Conservation (phyloP, 2,329 filamentous ascomycete species). For the Penicillium sp. region DNA sequence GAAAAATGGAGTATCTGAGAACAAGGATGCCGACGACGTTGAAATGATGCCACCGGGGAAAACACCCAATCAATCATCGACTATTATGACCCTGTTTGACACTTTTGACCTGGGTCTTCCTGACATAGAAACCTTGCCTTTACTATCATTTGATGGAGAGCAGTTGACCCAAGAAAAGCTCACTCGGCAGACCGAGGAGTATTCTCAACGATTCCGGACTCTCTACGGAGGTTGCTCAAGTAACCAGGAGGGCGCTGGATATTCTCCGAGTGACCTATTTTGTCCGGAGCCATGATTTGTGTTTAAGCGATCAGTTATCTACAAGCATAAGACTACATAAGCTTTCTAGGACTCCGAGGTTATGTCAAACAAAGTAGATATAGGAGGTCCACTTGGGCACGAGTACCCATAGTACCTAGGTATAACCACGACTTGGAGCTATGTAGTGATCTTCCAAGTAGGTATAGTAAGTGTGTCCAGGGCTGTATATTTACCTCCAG, state of each 20-base stretch:
- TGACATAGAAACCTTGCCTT: constrained; percentile 52
- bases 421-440: too few relatives aligned
- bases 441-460: too few relatives aligned
- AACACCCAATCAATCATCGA: constrained; percentile 39
- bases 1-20: not conserved
- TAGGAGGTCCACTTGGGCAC: too few relatives aligned
- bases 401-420: too few relatives aligned
- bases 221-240: constrained; percentile 66
- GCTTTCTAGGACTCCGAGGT: too few relatives aligned
- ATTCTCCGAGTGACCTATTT: constrained; percentile 62
- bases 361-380: too few relatives aligned
- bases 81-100: constrained; percentile 49
- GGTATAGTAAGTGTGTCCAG: too few relatives aligned
- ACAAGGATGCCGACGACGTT: constrained; percentile 6
- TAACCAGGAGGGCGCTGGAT: constrained; percentile 33
- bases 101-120: constrained; percentile 52
- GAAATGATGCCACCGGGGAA: constrained; percentile 23
- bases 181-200: constrained; percentile 51
- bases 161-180: constrained; percentile 33
- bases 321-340: too few relatives aligned
- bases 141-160: constrained; percentile 66
- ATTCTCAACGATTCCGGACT: constrained; percentile 59
- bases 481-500: too few relatives aligned
- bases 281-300: constrained; percentile 46
- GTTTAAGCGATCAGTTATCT: not conserved